Conservation (phyloP, 257 asterid species). For the Nyctanthes arbortristis region DNA sequence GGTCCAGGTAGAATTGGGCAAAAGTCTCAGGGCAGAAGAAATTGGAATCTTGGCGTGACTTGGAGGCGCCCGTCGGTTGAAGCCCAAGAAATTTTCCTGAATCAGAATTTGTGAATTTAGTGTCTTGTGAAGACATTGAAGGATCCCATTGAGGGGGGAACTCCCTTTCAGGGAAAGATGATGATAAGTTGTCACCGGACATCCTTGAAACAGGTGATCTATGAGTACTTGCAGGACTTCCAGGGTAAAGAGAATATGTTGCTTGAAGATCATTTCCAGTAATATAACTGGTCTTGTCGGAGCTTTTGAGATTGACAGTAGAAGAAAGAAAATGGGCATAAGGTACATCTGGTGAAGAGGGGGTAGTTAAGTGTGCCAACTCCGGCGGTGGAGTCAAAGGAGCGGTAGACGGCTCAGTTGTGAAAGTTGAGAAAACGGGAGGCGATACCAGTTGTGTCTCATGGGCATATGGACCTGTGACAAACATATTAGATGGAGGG, state of each 20-base stretch:
- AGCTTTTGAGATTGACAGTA: slow-evolving; percentile 41
- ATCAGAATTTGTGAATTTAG: slow-evolving; percentile 46
- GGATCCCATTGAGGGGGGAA: slow-evolving; percentile 57
- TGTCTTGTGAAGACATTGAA: slow-evolving; percentile 44
- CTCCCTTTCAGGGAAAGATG: slow-evolving; percentile 46
- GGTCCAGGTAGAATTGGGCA: slow-evolving; percentile 79
- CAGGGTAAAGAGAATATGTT: slow-evolving; percentile 70
- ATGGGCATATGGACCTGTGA: slow-evolving; percentile 85
- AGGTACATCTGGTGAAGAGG: slow-evolving; percentile 96
- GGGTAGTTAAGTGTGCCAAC: slow-evolving; percentile 80
- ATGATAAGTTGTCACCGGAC: slow-evolving; percentile 38
- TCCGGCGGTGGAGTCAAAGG: slow-evolving; percentile 90
- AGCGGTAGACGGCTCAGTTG: slow-evolving; percentile 91
- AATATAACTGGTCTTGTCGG: slow-evolving; percentile 37
- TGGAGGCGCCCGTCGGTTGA: slow-evolving; percentile 37
- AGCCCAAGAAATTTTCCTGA: slow-evolving; percentile 50
- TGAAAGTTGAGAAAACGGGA: slow-evolving; percentile 83
- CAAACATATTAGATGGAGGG: slow-evolving; percentile 69
- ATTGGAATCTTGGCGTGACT: slow-evolving; percentile 60
- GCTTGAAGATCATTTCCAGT: slow-evolving; percentile 62
- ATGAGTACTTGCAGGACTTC: slow-evolving; percentile 69
- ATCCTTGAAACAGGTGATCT: slow-evolving; percentile 67
- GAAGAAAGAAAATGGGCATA: slow-evolving; percentile 77
- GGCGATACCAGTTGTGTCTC: slow-evolving; percentile 87
- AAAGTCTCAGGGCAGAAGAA: slow-evolving; percentile 87